phyloP scores from a whole-genome alignment of 495 filamentous ascomycete species.

The Aspergillus funiculosus region DNA sequence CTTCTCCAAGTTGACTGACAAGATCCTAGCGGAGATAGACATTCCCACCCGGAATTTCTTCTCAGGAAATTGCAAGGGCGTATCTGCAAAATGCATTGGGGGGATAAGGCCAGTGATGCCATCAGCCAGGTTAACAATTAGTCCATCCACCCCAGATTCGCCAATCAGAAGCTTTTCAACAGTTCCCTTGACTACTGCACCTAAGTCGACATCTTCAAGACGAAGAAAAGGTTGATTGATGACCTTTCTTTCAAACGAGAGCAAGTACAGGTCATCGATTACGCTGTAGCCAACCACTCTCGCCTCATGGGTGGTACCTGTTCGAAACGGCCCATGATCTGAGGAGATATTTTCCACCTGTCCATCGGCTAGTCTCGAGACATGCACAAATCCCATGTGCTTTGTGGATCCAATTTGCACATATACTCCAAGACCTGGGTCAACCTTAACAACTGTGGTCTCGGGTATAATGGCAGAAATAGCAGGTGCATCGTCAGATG shows the following conservation, averaged over 20 bases:
- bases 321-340: conserved; percentile 66
- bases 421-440: conserved; percentile 71
- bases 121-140: conserved; percentile 78
- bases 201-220: conserved; percentile 79
- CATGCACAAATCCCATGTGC: conserved; percentile 83
- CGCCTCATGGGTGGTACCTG: conserved; percentile 70
- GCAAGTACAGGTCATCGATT: conserved; percentile 77
- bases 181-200: conserved; percentile 73
- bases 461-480: conserved; percentile 71
- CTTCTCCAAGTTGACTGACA: conserved; percentile 72
- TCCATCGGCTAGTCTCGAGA: conserved; percentile 80
- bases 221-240: conserved; percentile 85
- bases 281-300: conserved; percentile 80
- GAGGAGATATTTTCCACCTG: conserved; percentile 76
- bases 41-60: conserved; percentile 89
- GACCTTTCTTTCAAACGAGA: conserved; percentile 74
- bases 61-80: conserved; percentile 83
- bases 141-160: conserved; percentile 62
- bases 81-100: conserved; percentile 81
- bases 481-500: conserved; percentile 53
- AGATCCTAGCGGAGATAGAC: conserved; percentile 73
- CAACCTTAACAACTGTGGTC: conserved; percentile 70
- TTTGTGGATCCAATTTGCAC: conserved; percentile 69
- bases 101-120: conserved; percentile 82
- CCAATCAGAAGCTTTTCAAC: conserved; percentile 79